These are phyloP conservation scores for Verbena officinalis DNA, from an alignment of 257 asterid genomes.

Conservation along the genomic window DNA sequence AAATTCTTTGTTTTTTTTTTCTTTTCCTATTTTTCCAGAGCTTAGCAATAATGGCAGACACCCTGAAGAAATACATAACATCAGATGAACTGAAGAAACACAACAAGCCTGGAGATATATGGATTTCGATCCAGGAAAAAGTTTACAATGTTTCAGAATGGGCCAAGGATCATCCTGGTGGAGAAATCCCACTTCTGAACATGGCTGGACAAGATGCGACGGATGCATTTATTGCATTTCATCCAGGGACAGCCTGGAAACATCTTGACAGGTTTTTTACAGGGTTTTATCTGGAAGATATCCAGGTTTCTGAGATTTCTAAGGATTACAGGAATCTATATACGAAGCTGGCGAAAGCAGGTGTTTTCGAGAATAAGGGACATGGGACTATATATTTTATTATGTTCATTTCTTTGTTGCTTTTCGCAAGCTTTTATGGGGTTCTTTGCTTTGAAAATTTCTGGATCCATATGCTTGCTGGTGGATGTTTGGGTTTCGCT, in stretches of 20 bases:
- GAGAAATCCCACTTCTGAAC: slow-evolving; percentile 40
- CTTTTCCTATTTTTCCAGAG: background rate
- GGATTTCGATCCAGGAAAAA: slow-evolving; percentile 59
- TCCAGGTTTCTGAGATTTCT: slow-evolving; percentile 43
- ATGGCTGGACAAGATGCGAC: slow-evolving; percentile 54
- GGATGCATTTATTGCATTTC: slow-evolving; percentile 59
- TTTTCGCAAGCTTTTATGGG: slow-evolving; percentile 35
- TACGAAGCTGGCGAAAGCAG: slow-evolving; percentile 29
- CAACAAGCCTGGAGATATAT: slow-evolving; percentile 46
- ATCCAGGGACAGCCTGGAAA: slow-evolving; percentile 47
- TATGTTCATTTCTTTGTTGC: slow-evolving; percentile 29
- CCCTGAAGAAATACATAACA: slow-evolving; percentile 40
- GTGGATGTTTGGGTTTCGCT: slow-evolving; percentile 36
- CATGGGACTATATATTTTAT: slow-evolving; percentile 39
- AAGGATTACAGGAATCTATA: slow-evolving; percentile 40
- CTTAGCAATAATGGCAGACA: slow-evolving; percentile 30
- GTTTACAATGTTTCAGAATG: slow-evolving; percentile 53
- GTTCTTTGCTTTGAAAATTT: slow-evolving; percentile 28
- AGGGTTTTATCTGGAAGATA: slow-evolving; percentile 40
- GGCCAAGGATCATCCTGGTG: slow-evolving; percentile 54
- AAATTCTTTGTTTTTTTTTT: background rate
- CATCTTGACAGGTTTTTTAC: slow-evolving; percentile 41
- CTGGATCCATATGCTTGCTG: slow-evolving; percentile 37
- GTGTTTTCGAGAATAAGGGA: slow-evolving; percentile 47
- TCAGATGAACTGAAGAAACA: slow-evolving; percentile 45